These are phyloP conservation scores for Ogataea ganodermae DNA, from an alignment of 805 yeast species.

Conservation along the genomic window DNA sequence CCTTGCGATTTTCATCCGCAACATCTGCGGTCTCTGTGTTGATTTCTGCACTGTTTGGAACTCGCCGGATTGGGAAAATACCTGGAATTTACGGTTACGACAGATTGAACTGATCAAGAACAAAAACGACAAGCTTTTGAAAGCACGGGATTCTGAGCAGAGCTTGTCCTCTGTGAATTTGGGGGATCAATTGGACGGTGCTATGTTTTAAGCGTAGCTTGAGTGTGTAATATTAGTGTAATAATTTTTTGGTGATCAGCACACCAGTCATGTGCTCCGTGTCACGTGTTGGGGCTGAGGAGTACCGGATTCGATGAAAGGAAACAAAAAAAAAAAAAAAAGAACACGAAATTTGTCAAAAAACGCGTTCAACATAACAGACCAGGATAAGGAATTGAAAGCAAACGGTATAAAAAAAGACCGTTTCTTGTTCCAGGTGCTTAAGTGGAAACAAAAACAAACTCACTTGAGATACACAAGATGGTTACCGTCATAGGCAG, in stretches of 20 bases:
- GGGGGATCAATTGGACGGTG: not conserved
- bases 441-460: not conserved
- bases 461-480: slow-evolving; percentile 1
- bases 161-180: not conserved
- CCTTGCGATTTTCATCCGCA: slow-evolving; percentile 65
- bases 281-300: not conserved
- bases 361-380: slow-evolving; percentile 8
- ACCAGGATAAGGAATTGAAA: not conserved
- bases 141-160: not conserved
- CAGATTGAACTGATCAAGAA: slow-evolving; percentile 43
- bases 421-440: not conserved
- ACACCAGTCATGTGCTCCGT: not conserved
- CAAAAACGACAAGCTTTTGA: slow-evolving; percentile 14
- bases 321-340: not conserved
- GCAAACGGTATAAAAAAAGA: not conserved
- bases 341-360: slow-evolving; percentile 7
- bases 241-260: not conserved
- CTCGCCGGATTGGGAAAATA: slow-evolving; percentile 55
- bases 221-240: not conserved
- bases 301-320: not conserved
- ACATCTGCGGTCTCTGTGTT: slow-evolving; percentile 62
- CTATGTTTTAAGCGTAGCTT: not conserved
- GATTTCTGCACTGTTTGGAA: slow-evolving; percentile 81
- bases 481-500: slow-evolving; percentile 20
- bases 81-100: slow-evolving; percentile 67